A percentile compares a stretch with the other conserved stretches of the same genome.
Evolutionary conservation across 345 rosid genomes (phyloP).

Genomic region (Diplotaxis tenuifolia): DNA sequence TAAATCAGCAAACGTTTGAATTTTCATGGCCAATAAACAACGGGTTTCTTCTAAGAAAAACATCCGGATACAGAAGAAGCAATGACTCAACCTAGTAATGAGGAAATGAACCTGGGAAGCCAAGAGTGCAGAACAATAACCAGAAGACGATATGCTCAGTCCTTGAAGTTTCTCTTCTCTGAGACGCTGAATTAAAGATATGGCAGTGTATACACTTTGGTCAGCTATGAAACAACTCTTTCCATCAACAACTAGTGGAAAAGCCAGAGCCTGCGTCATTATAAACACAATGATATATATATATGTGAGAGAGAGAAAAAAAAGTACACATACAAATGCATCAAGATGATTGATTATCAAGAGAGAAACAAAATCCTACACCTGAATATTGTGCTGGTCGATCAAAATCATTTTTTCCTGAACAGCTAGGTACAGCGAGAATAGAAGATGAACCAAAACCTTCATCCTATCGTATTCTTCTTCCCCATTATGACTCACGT

Average conservation of each 20-base stretch:
- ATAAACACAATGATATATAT: too few relatives aligned
- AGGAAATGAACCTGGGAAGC: slow-evolving; percentile 73
- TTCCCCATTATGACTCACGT: slow-evolving; percentile 15
- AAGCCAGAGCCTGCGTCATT: slow-evolving; percentile 72
- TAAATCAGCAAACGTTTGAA: background rate
- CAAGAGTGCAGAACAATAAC: slow-evolving; percentile 78
- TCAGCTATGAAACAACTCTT: slow-evolving; percentile 89
- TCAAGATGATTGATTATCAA: slow-evolving; percentile 11
- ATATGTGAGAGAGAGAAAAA: too few relatives aligned
- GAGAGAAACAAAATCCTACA: slow-evolving; percentile 18
- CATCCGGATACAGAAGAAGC: background rate
- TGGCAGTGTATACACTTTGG: slow-evolving; percentile 96
- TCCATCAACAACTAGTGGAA: slow-evolving; percentile 64
- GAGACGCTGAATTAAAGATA: slow-evolving; percentile 83
- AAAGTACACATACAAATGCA: slow-evolving; percentile 12
- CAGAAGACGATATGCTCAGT: slow-evolving; percentile 50
- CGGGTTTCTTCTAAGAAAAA: slow-evolving; percentile 12
- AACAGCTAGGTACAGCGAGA: slow-evolving; percentile 27
- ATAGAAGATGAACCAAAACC: slow-evolving; percentile 35
- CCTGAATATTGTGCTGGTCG: slow-evolving; percentile 91
- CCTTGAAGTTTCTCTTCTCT: slow-evolving; percentile 86
- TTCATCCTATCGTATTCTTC: slow-evolving; percentile 25
- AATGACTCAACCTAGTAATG: slow-evolving; percentile 14
- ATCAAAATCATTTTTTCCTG: slow-evolving; percentile 44
- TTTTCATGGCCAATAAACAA: too few relatives aligned